These are phyloP conservation scores for Puccinia polysora DNA, from an alignment of 1,284 basidiomycete genomes.

Conservation along the genomic window DNA sequence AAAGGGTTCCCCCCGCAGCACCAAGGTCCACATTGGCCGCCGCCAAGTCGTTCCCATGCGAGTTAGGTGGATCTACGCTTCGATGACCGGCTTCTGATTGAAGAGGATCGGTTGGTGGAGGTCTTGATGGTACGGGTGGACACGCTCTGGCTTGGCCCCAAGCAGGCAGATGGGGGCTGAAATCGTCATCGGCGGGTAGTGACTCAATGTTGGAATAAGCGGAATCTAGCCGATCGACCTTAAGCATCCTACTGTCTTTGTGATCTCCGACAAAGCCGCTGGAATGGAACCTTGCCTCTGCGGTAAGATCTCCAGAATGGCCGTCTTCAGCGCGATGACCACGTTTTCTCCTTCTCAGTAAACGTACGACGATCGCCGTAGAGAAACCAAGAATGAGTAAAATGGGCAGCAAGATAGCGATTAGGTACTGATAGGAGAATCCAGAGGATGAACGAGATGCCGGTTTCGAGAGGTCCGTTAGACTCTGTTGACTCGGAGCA, in stretches of 20 bases:
- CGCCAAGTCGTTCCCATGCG: too few species aligned
- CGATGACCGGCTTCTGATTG: background rate
- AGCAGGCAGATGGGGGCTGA: background rate
- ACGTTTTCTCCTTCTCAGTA: background rate
- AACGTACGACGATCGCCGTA: background rate
- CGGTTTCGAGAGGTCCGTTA: background rate
- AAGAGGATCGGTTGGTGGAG: background rate
- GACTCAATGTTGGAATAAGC: background rate
- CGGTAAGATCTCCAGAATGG: background rate
- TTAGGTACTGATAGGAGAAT: background rate
- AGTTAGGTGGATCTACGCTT: too few species aligned
- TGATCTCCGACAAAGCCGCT: too few species aligned
- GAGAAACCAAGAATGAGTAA: background rate
- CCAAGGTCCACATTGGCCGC: too few species aligned
- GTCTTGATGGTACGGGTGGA: background rate
- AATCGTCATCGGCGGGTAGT: background rate
- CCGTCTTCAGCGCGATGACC: too few species aligned
- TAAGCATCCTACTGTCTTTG: too few species aligned
- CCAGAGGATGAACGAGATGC: background rate
- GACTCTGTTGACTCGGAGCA: background rate
- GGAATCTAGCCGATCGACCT: too few species aligned
- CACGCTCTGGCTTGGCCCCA: background rate
- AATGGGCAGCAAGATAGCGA: constrained; percentile 1
- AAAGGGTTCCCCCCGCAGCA: background rate
- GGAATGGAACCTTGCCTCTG: background rate